Evolutionary conservation across 495 filamentous ascomycete species (phyloP), one percentile per base, ranked within the genome.

Genomic region (Aspergillus funiculosus): DNA sequence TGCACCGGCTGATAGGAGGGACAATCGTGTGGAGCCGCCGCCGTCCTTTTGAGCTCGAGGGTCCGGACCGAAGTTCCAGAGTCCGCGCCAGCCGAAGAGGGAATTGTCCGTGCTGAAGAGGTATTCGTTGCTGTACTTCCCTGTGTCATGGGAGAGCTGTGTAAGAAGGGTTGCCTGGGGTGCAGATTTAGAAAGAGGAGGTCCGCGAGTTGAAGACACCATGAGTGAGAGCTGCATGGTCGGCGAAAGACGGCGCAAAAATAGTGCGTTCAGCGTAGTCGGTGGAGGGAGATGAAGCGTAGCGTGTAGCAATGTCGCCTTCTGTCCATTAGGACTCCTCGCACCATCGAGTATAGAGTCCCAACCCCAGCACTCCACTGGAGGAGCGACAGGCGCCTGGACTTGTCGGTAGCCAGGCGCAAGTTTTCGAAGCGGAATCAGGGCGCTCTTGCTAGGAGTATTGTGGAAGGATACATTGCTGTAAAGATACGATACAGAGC

Each of bases 61-160:
- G 57, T 95, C 86, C 5, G 80, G 78, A 19, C 91, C 92, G 53
- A 96, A 96, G 60, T 97, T 98, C 64, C 94, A 97, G 0, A 98
- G 72, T 1, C 89, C 92, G 4, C 89, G 79, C 48, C 90, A 72
- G 15, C 92, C 92, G 51, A 97, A 74, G 11, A 97, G 74, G 4
- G 87, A 86, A 20, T 88, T 91, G 53, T 96, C 91, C 0, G 92
- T 91, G 47, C 86, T 94, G 61, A 89, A 92, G 4, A 98, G 77
- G 37, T 89, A 90, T 59, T 98, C 92, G 5, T 86, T 80, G 54
- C 82, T 87, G 66, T 89, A 95, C 53, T 88, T 90, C 10, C 89
- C 89, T 15, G 75, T 76, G 60, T 98, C 90, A 43, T 90, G 86
- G 55, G 95, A 90, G 21, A 91, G 71, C 43, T 95, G 76, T 0